Evolutionary conservation across 345 rosid genomes (phyloP).

Genomic region (Aquilaria malaccensis): DNA sequence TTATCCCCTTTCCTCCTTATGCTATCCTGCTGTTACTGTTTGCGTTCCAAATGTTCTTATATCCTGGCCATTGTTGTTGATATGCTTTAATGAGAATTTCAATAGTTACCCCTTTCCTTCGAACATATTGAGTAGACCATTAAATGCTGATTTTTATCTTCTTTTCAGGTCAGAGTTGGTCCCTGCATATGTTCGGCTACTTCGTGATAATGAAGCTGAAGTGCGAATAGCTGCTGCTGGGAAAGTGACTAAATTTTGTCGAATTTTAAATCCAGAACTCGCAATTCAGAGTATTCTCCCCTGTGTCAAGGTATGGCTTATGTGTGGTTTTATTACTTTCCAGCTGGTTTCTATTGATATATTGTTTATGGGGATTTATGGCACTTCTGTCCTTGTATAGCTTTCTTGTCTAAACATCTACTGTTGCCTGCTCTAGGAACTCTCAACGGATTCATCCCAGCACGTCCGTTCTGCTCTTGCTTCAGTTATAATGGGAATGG

Average conservation of each 20-base stretch:
- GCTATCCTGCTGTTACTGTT: too few species aligned
- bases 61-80: not conserved
- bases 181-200: conserved; percentile 91
- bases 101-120: not conserved
- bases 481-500: conserved; percentile 99
- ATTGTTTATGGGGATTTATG: not conserved
- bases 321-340: conserved; percentile 5
- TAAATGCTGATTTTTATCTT: conserved; percentile 6
- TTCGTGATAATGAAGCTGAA: conserved; percentile 98
- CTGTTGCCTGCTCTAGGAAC: conserved; percentile 42
- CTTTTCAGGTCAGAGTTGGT: conserved; percentile 63
- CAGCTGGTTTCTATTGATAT: not conserved
- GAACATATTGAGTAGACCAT: too few species aligned
- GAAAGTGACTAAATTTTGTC: conserved; percentile 89
- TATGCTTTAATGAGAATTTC: not conserved
- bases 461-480: conserved; percentile 98
- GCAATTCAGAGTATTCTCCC: conserved; percentile 83
- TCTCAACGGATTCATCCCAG: conserved; percentile 95
- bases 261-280: conserved; percentile 81
- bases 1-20: not conserved
- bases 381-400: not conserved
- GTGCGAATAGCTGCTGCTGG: conserved; percentile 98
- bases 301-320: conserved; percentile 64
- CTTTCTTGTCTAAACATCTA: not conserved
- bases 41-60: too few species aligned